Evolutionary conservation across 192 early-diverging fungal genomes (phyloP).

Genomic region (Rhizophagus clarus): DNA sequence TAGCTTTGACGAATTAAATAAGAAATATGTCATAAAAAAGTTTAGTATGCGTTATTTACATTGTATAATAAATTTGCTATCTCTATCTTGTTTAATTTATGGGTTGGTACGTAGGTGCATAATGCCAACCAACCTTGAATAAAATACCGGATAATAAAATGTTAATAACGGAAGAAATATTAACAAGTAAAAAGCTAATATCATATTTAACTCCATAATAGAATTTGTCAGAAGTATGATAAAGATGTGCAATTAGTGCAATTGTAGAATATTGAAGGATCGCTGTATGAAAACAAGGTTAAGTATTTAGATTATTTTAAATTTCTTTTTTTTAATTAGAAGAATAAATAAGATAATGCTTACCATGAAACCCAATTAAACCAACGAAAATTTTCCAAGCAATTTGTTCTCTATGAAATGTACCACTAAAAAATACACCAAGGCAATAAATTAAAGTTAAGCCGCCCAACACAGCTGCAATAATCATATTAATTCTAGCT

Average conservation of each 20-base stretch:
- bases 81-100: not conserved
- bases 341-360: not conserved
- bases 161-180: not conserved
- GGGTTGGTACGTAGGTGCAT: not conserved
- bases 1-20: no score
- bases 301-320: not conserved
- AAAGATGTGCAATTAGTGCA: slow-evolving; percentile 1
- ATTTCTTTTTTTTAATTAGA: not conserved
- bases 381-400: slow-evolving; percentile 9
- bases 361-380: not conserved
- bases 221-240: slow-evolving; percentile 5
- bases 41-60: no score
- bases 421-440: not conserved
- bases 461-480: slow-evolving; percentile 20
- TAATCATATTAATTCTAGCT: slow-evolving; percentile 12
- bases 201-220: slow-evolving; percentile 13
- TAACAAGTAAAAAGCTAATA: slow-evolving; percentile 1
- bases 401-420: not conserved
- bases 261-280: slow-evolving; percentile 8
- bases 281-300: not conserved
- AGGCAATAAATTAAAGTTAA: slow-evolving; percentile 17
- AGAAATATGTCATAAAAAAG: no score
- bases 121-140: not conserved
- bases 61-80: no score
- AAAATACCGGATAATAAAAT: not conserved